phyloP scores from a whole-genome alignment of 352 stramenopile genomes.

The Peronospora farinosa region DNA sequence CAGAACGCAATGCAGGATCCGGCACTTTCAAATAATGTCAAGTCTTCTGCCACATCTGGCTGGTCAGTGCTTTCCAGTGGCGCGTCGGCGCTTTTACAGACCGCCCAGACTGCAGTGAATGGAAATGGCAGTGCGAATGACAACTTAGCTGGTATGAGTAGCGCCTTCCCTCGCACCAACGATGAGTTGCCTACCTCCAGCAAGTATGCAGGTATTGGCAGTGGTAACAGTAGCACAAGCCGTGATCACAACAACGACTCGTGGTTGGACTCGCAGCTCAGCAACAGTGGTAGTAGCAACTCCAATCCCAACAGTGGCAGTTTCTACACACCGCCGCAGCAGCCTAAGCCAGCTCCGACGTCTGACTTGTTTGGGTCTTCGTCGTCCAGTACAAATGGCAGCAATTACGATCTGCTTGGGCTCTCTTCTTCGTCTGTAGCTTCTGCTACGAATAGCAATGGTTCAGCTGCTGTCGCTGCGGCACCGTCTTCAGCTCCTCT shows the following conservation, averaged over 20 bases:
- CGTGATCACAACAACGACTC: conserved; percentile 62
- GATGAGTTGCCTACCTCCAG: conserved; percentile 40
- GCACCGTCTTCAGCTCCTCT: conserved; percentile 30
- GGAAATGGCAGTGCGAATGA: conserved; percentile 13
- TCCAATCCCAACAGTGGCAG: conserved; percentile 13
- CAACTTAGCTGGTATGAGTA: conserved; percentile 17
- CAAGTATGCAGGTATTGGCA: conserved; percentile 65
- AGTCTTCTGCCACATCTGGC: conserved; percentile 67
- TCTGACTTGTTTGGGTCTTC: conserved; percentile 44
- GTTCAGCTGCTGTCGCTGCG: conserved; percentile 12
- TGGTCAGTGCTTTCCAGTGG: conserved; percentile 70
- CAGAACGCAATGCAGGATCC: conserved; percentile 69
- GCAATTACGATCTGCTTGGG: conserved; percentile 25
- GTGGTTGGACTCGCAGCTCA: conserved; percentile 55
- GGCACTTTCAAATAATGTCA: conserved; percentile 63
- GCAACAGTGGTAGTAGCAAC: conserved; percentile 12
- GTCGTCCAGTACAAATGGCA: conserved; percentile 29
- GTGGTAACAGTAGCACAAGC: conserved; percentile 26
- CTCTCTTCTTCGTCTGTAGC: conserved; percentile 19
- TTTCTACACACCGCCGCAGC: conserved; percentile 17
- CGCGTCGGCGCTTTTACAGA: conserved; percentile 58
- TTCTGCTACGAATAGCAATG: conserved; percentile 22
- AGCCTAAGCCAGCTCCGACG: conserved; percentile 31
- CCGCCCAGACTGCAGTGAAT: conserved; percentile 55
- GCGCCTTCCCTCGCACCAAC: conserved; percentile 56